phyloP scores from a whole-genome alignment of 306 rosid species.

The Ormosia emarginata region DNA sequence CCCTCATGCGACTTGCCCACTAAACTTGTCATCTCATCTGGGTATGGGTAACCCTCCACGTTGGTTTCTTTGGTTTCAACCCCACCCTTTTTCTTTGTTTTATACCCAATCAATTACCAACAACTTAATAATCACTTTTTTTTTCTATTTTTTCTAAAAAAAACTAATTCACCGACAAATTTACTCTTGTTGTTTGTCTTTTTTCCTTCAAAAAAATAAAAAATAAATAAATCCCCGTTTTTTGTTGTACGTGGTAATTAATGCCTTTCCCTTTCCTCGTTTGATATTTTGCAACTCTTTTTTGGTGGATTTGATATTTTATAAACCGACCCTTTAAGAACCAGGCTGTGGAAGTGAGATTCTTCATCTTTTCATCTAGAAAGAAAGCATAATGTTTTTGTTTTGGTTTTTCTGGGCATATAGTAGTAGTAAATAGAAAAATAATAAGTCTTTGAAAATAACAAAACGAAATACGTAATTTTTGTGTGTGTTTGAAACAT shows the following conservation, averaged over 20 bases:
- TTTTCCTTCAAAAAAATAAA: no score
- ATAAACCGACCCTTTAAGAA: slow-evolving; percentile 8
- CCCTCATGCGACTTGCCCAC: slow-evolving; percentile 51
- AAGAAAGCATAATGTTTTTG: not conserved
- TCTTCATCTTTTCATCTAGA: not conserved
- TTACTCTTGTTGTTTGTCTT: not conserved
- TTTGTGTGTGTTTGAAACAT: not conserved
- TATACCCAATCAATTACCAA: slow-evolving; percentile 1
- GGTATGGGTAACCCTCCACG: slow-evolving; percentile 63
- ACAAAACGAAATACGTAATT: not conserved
- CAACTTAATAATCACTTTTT: not conserved
- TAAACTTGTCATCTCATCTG: slow-evolving; percentile 64
- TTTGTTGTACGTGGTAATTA: not conserved
- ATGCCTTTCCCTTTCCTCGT: slow-evolving; percentile 7
- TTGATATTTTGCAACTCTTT: not conserved
- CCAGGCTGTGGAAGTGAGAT: not conserved
- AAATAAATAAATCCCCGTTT: not conserved
- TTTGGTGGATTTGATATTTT: not conserved
- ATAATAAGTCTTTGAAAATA: not conserved
- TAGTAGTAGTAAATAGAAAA: no score
- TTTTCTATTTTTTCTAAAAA: not conserved
- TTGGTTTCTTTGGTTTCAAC: slow-evolving; percentile 35
- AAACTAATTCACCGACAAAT: slow-evolving; percentile 54
- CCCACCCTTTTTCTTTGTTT: slow-evolving; percentile 7
- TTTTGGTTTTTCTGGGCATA: not conserved